phyloP scores from a whole-genome alignment of 495 filamentous ascomycete species.

The Neurospora sp. region DNA sequence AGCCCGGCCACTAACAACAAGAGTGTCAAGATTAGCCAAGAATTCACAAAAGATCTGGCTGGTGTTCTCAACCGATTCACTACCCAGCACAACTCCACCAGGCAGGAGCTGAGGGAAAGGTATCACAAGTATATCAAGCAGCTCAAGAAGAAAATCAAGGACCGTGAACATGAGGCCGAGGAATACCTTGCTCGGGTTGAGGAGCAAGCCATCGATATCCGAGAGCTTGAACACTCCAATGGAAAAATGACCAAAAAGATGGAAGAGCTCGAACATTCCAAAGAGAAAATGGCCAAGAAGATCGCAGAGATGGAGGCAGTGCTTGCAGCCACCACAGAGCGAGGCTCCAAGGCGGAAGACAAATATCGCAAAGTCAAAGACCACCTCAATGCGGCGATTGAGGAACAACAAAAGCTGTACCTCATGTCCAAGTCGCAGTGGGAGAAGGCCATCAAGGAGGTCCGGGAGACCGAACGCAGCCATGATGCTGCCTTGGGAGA shows the following conservation, averaged over 20 bases:
- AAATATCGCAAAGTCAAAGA: conserved; percentile 20
- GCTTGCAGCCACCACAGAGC: conserved; percentile 9
- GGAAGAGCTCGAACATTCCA: conserved; percentile 8
- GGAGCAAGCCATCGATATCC: conserved; percentile 13
- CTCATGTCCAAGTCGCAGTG: conserved; percentile 18
- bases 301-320: conserved; percentile 13
- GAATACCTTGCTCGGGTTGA: not conserved
- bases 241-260: conserved; percentile 16
- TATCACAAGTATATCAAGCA: conserved; percentile 15
- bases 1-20: conserved; percentile 6
- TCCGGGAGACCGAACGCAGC: conserved; percentile 10
- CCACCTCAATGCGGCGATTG: conserved; percentile 25
- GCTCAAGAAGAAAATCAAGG: conserved; percentile 5
- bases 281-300: conserved; percentile 13
- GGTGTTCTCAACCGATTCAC: conserved; percentile 17
- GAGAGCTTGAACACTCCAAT: conserved; percentile 10
- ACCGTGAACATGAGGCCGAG: not conserved
- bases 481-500: conserved; percentile 14
- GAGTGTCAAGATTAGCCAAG: conserved; percentile 9
- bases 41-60: conserved; percentile 14
- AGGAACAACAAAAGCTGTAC: conserved; percentile 31
- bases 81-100: conserved; percentile 6
- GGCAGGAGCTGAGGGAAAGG: conserved; percentile 8
- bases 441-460: conserved; percentile 13
- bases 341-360: conserved; percentile 15